A percentile compares a stretch with the other conserved stretches of the same genome.
Evolutionary conservation across 1,284 basidiomycete genomes (phyloP).

Genomic region (Ustilago xerochloae): DNA sequence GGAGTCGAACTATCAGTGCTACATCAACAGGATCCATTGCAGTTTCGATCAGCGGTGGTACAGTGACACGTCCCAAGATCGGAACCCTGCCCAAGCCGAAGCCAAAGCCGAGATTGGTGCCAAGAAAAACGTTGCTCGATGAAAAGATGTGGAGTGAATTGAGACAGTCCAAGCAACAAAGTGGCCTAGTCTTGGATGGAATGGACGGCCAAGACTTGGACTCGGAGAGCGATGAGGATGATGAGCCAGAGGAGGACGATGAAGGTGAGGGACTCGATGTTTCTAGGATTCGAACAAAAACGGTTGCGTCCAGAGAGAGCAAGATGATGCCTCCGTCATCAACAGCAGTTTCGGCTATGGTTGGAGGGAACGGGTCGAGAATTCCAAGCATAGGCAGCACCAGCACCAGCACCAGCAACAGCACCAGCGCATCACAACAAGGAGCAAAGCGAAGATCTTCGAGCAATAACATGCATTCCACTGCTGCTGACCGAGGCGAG

Average conservation of each 20-base stretch:
- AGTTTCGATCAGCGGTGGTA: too few species aligned
- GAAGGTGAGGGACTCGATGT: conserved; percentile 29
- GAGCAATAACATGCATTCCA: conserved; percentile 5
- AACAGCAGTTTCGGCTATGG: background rate
- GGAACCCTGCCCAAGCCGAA: conserved; percentile 30
- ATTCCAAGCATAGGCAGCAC: conserved; percentile 32
- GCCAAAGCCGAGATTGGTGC: conserved; percentile 6
- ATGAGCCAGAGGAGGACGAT: conserved; percentile 4
- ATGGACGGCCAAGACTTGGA: background rate
- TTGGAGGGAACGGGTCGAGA: too few species aligned
- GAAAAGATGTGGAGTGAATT: conserved; percentile 4
- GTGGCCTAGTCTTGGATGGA: background rate
- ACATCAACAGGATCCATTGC: conserved; percentile 3
- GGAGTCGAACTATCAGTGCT: conserved; percentile 8
- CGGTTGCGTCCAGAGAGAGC: background rate
- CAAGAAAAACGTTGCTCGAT: conserved; percentile 29
- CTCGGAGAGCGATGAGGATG: conserved; percentile 6
- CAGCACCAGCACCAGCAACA: too few species aligned
- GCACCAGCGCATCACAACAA: background rate
- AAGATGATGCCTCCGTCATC: background rate
- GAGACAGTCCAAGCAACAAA: background rate
- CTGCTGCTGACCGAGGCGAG: background rate
- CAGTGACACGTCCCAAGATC: conserved; percentile 22
- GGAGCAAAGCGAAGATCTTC: conserved; percentile 8
- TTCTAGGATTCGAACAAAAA: conserved; percentile 28